Percentiles rank a stretch among this genome's conserved stretches.
Evolutionary conservation across 768 basidiomycete species (phyloP).

Genomic region (Ramaria sp.): DNA sequence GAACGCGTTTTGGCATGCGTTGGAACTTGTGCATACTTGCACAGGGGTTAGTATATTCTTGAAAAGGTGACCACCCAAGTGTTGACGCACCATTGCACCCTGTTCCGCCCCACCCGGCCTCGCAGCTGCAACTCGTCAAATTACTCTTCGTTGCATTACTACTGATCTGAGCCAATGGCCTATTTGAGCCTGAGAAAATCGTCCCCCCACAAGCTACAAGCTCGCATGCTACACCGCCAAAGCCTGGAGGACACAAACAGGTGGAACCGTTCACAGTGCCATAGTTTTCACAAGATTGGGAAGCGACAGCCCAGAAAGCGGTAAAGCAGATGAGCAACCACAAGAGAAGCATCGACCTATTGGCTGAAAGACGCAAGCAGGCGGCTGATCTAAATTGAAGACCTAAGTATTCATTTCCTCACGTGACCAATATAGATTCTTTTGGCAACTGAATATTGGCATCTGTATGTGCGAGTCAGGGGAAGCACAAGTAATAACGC

Average conservation of each 20-base stretch:
- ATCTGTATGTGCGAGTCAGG: no score
- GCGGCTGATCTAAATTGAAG: no score
- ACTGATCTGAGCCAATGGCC: slow-evolving; percentile 36
- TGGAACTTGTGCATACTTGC: slow-evolving; percentile 52
- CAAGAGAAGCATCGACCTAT: no score
- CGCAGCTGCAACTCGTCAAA: slow-evolving; percentile 53
- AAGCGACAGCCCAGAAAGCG: background rate
- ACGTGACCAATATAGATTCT: background rate
- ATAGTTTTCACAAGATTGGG: slow-evolving; percentile 55
- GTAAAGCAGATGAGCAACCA: background rate
- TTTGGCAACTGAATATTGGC: no score
- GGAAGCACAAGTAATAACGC: no score
- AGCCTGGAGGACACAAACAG: slow-evolving; percentile 76
- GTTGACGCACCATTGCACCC: slow-evolving; percentile 44
- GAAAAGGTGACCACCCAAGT: background rate
- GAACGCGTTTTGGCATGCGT: slow-evolving; percentile 61
- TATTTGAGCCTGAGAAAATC: slow-evolving; percentile 59
- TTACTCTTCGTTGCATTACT: slow-evolving; percentile 21
- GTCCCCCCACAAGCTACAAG: slow-evolving; percentile 71
- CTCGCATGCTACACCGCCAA: slow-evolving; percentile 61
- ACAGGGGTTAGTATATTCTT: background rate
- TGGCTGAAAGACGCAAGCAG: no score
- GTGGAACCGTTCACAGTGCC: slow-evolving; percentile 42
- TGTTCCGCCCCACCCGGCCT: slow-evolving; percentile 63
- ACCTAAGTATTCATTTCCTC: background rate